phyloP scores from a whole-genome alignment of 1,284 basidiomycete genomes.

The Ceratobasidium sp. region DNA sequence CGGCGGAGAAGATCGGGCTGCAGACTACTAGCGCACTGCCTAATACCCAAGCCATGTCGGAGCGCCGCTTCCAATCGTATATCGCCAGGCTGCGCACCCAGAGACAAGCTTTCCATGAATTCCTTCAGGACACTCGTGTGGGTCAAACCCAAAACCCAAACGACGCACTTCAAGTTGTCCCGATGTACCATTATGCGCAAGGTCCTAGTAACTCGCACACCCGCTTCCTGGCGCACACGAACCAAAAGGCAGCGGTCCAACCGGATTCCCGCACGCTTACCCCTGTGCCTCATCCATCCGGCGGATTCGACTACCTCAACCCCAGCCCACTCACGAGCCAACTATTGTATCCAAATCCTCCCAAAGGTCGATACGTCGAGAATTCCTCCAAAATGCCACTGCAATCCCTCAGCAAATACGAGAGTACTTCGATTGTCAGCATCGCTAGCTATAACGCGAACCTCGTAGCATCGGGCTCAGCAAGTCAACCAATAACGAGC shows the following conservation, averaged over 20 bases:
- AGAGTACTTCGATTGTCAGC: slow-evolving; percentile 9
- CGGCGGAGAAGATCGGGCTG: slow-evolving; percentile 12
- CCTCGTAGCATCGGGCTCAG: slow-evolving; percentile 8
- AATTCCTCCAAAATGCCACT: slow-evolving; percentile 1
- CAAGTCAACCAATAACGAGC: slow-evolving; percentile 20
- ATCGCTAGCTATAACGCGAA: slow-evolving; percentile 50
- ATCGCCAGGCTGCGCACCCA: slow-evolving; percentile 67
- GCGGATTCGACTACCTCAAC: slow-evolving; percentile 71
- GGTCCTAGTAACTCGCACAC: slow-evolving; percentile 7
- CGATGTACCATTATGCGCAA: slow-evolving; percentile 22
- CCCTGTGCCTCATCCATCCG: slow-evolving; percentile 73
- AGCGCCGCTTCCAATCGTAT: slow-evolving; percentile 69
- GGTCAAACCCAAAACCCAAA: slow-evolving; percentile 55
- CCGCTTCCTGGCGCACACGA: slow-evolving; percentile 31
- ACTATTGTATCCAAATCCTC: slow-evolving; percentile 63
- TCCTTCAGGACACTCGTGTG: slow-evolving; percentile 55
- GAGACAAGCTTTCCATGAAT: slow-evolving; percentile 69
- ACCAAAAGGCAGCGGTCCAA: slow-evolving; percentile 32
- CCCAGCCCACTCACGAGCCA: slow-evolving; percentile 67
- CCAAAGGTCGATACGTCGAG: slow-evolving; percentile 70
- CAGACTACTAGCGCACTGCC: slow-evolving; percentile 50
- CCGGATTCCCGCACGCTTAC: slow-evolving; percentile 63
- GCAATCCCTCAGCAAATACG: slow-evolving; percentile 35
- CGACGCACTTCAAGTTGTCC: slow-evolving; percentile 51
- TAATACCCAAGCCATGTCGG: slow-evolving; percentile 58